A percentile compares a stretch with the other conserved stretches of the same genome.
These are phyloP conservation scores for Lasiodiplodia sp. DNA, from an alignment of 2,329 filamentous ascomycete species.

Conservation along the genomic window DNA sequence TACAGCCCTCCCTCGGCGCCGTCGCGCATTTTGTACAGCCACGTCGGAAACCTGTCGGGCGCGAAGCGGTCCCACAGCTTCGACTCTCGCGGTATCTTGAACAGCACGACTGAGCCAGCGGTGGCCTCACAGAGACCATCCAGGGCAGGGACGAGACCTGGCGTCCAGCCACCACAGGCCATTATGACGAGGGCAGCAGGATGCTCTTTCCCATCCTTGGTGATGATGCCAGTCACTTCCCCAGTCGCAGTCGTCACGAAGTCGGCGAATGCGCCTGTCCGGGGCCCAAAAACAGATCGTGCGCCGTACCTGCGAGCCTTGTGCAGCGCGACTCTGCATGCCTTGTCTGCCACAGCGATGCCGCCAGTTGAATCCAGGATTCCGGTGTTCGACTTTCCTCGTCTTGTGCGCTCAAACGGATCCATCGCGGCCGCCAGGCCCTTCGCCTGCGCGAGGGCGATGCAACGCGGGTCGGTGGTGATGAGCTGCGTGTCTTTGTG, in stretches of 20 bases:
- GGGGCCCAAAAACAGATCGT: conserved; percentile 51
- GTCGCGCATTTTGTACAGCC: conserved; percentile 49
- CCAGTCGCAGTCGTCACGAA: conserved; percentile 42
- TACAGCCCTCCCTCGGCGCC: conserved; percentile 52
- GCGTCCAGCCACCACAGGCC: conserved; percentile 60
- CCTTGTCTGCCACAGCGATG: conserved; percentile 64
- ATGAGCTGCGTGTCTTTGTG: conserved; percentile 50
- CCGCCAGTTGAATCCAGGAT: conserved; percentile 62
- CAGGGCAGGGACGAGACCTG: conserved; percentile 58
- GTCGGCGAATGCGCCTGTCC: conserved; percentile 47
- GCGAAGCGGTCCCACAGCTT: conserved; percentile 51
- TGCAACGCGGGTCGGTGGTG: conserved; percentile 47
- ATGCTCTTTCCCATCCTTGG: conserved; percentile 49
- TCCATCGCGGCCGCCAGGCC: conserved; percentile 54
- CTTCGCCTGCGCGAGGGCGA: conserved; percentile 55
- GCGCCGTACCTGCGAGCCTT: conserved; percentile 53
- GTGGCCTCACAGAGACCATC: conserved; percentile 58
- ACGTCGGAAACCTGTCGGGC: conserved; percentile 56
- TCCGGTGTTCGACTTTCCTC: conserved; percentile 47
- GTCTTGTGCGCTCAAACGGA: conserved; percentile 62
- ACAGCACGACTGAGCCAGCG: conserved; percentile 53
- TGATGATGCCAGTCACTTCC: conserved; percentile 46
- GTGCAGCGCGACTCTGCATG: conserved; percentile 56
- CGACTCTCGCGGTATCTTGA: conserved; percentile 39
- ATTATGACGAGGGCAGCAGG: conserved; percentile 56